These are phyloP conservation scores for Kregervanrija delftensis DNA, from an alignment of 805 yeast species.

Conservation along the genomic window DNA sequence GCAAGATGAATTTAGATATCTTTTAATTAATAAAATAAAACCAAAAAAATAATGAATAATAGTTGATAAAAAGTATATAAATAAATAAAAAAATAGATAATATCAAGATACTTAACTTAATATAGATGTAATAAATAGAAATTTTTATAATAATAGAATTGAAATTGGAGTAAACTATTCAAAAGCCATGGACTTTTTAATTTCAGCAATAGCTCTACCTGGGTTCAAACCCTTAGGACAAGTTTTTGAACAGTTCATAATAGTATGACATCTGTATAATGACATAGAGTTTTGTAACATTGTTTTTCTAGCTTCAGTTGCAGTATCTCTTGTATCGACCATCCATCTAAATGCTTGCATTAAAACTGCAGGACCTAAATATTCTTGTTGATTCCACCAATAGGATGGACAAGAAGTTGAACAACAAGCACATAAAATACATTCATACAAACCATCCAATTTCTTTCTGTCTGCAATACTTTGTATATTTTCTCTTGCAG, in stretches of 20 bases:
- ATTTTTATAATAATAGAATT: too few species aligned
- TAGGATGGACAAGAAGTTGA: conserved; percentile 98
- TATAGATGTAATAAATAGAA: too few species aligned
- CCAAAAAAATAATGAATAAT: too few species aligned
- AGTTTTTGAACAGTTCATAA: conserved; percentile 96
- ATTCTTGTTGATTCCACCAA: conserved; percentile 99
- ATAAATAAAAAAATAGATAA: too few species aligned
- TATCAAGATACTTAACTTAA: too few species aligned
- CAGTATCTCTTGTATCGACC: conserved; percentile 94
- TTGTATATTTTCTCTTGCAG: conserved; percentile 91
- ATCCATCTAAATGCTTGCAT: conserved; percentile 99
- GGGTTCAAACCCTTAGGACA: conserved; percentile 99
- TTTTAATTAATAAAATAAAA: too few species aligned
- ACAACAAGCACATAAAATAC: conserved; percentile 98
- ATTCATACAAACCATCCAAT: conserved; percentile 94
- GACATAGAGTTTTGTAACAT: conserved; percentile 97
- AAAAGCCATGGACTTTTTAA: conserved; percentile 87
- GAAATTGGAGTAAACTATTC: conserved; percentile 31
- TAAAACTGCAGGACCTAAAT: conserved; percentile 96
- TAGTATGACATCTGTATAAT: conserved; percentile 96
- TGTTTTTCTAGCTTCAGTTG: conserved; percentile 70
- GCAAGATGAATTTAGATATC: too few species aligned
- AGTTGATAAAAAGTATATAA: too few species aligned
- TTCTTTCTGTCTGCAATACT: conserved; percentile 89
- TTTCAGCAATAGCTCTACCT: conserved; percentile 94